These are phyloP conservation scores for Penstemon eatonii DNA, from an alignment of 257 asterid species.

Conservation along the genomic window DNA sequence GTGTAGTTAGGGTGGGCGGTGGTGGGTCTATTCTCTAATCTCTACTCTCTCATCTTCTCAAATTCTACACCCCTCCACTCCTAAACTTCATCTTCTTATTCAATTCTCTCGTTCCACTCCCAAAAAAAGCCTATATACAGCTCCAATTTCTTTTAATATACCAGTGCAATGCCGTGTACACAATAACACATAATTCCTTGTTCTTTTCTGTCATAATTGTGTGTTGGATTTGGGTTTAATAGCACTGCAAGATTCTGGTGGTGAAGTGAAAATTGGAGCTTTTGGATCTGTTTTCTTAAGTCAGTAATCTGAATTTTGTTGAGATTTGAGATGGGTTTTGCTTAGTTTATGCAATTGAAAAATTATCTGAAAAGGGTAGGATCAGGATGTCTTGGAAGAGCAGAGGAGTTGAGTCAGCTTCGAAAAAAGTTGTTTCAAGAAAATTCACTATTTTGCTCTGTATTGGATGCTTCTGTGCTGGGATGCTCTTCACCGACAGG, in stretches of 20 bases:
- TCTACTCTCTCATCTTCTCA: constrained; percentile 26
- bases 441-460: constrained; percentile 68
- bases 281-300: constrained; percentile 34
- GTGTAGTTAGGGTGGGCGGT: constrained; percentile 47
- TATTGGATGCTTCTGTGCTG: constrained; percentile 80
- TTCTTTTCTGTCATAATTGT: constrained; percentile 11
- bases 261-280: constrained; percentile 26
- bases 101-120: constrained; percentile 27
- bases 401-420: constrained; percentile 66
- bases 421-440: constrained; percentile 52
- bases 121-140: neutral
- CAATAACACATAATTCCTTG: neutral
- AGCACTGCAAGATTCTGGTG: constrained; percentile 18
- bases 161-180: neutral
- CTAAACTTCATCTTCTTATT: constrained; percentile 35
- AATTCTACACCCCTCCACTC: constrained; percentile 46
- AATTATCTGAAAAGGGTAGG: constrained; percentile 21
- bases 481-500: constrained; percentile 99
- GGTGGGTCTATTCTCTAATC: constrained; percentile 45
- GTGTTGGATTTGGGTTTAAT: constrained; percentile 20
- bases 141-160: neutral
- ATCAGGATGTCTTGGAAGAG: constrained; percentile 77
- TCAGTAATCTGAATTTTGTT: constrained; percentile 14
- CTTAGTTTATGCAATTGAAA: constrained; percentile 39
- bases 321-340: constrained; percentile 38